Conservation (phyloP, 768 basidiomycete species). For the Tylopilus plumbeoviolaceoides region DNA sequence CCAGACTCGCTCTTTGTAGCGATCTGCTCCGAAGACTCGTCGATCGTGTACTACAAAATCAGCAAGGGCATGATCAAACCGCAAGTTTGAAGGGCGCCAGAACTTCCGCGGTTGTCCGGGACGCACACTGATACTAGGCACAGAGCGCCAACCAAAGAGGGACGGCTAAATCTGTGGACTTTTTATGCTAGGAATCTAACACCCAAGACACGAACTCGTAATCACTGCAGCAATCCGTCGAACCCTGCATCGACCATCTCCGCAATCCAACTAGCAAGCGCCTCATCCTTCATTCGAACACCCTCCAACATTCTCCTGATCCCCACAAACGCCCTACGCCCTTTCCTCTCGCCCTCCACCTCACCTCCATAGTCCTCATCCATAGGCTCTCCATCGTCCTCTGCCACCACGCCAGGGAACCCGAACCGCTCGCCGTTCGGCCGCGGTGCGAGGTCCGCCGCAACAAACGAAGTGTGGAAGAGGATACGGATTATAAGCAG, state of each 20-base stretch:
- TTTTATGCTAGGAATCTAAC: neutral
- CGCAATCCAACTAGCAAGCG: conserved; percentile 52
- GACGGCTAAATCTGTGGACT: neutral
- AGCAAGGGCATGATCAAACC: conserved; percentile 77
- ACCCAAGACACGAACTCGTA: neutral
- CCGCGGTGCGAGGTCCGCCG: conserved; percentile 58
- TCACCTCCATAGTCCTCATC: conserved; percentile 38
- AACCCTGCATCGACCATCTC: conserved; percentile 56
- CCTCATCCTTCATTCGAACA: conserved; percentile 63
- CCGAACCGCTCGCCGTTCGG: conserved; percentile 85
- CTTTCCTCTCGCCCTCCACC: conserved; percentile 65
- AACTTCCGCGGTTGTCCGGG: no score
- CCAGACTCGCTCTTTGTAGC: conserved; percentile 59
- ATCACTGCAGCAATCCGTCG: conserved; percentile 28
- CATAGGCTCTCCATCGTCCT: conserved; percentile 63
- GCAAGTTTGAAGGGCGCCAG: conserved; percentile 45
- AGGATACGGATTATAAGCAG: conserved; percentile 80
- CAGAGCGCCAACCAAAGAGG: no score
- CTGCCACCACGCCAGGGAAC: conserved; percentile 79
- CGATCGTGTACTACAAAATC: conserved; percentile 82
- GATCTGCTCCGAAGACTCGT: conserved; percentile 73
- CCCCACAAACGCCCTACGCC: conserved; percentile 66
- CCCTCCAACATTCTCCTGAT: conserved; percentile 57
- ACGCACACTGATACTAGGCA: no score
- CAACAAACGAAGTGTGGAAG: conserved; percentile 75